A percentile compares a stretch with the other conserved stretches of the same genome.
phyloP scores from a whole-genome alignment of 352 stramenopile genomes.

The Pythium insidiosum region DNA sequence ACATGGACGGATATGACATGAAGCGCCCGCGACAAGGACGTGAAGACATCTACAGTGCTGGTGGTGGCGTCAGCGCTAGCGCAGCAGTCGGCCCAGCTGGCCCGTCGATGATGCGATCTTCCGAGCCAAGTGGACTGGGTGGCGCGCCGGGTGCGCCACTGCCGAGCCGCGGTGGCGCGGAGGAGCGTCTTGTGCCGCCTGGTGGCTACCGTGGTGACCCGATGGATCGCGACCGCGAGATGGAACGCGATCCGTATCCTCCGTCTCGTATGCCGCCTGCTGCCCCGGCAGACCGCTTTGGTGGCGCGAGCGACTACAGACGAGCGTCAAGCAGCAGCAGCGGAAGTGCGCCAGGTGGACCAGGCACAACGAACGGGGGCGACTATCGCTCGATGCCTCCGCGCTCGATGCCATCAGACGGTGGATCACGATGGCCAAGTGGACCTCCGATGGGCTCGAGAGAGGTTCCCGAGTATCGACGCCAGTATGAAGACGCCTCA shows the following conservation, averaged over 20 bases:
- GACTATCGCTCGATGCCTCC: constrained; percentile 14
- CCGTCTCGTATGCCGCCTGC: constrained; percentile 5
- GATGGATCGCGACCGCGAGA: no score
- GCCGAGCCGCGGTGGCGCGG: constrained; percentile 1
- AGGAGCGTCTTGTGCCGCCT: constrained; percentile 10
- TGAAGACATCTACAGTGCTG: no score
- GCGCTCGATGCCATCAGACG: constrained; percentile 8
- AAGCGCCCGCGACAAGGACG: constrained; percentile 21
- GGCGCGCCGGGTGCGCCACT: constrained; percentile 2
- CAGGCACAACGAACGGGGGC: not conserved
- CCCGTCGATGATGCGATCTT: constrained; percentile 4
- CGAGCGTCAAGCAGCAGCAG: not conserved
- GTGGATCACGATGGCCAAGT: not conserved
- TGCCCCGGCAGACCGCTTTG: constrained; percentile 8
- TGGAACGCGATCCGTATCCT: constrained; percentile 1
- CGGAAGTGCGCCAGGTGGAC: no score
- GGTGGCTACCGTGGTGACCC: constrained; percentile 6
- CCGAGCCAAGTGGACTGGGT: constrained; percentile 5
- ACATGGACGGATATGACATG: constrained; percentile 16
- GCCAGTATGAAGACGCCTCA: constrained; percentile 7
- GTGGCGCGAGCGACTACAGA: constrained; percentile 13
- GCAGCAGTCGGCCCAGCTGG: not conserved
- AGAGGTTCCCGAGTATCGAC: constrained; percentile 4
- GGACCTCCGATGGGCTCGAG: constrained; percentile 1
- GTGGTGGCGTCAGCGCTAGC: no score